Evolutionary conservation across 2,329 filamentous ascomycete species (phyloP).

Genomic region (Claviceps cyperi): DNA sequence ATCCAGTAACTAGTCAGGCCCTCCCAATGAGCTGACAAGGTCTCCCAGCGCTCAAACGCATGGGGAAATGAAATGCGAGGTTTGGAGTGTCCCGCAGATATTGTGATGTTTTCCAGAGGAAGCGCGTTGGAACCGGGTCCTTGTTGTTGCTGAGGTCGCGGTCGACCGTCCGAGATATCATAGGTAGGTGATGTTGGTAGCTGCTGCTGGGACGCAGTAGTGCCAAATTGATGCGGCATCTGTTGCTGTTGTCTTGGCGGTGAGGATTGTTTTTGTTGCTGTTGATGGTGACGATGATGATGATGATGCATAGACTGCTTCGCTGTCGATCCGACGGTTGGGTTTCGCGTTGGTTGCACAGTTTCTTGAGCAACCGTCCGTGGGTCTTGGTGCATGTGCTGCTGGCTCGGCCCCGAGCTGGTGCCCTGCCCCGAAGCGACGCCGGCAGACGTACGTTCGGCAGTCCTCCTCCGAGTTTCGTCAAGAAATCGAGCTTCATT

Average conservation of each 20-base stretch:
- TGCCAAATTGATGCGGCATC: slow-evolving; percentile 1
- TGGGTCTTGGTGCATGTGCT: slow-evolving; percentile 15
- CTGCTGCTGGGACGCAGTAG: slow-evolving; percentile 1
- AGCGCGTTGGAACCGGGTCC: neutral
- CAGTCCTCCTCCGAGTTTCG: slow-evolving; percentile 40
- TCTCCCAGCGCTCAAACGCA: slow-evolving; percentile 96
- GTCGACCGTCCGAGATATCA: slow-evolving; percentile 4
- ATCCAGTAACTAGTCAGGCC: slow-evolving; percentile 97
- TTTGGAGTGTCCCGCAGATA: slow-evolving; percentile 16
- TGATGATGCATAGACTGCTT: slow-evolving; percentile 8
- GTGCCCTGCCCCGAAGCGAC: slow-evolving; percentile 25
- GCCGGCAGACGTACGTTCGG: slow-evolving; percentile 45
- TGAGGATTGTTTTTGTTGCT: neutral
- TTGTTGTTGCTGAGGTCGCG: slow-evolving; percentile 1
- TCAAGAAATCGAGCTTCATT: slow-evolving; percentile 40
- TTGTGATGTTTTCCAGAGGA: slow-evolving; percentile 7
- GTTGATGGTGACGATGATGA: neutral
- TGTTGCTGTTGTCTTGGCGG: neutral
- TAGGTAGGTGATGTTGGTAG: slow-evolving; percentile 2
- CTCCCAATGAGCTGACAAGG: slow-evolving; percentile 93
- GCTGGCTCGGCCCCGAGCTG: slow-evolving; percentile 16
- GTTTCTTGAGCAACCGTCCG: slow-evolving; percentile 15
- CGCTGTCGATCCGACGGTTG: slow-evolving; percentile 5
- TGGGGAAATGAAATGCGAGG: slow-evolving; percentile 72
- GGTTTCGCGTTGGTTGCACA: slow-evolving; percentile 9